Evolutionary conservation across 2,329 filamentous ascomycete genomes (phyloP).

Genomic region (Cordyceps farinosa): DNA sequence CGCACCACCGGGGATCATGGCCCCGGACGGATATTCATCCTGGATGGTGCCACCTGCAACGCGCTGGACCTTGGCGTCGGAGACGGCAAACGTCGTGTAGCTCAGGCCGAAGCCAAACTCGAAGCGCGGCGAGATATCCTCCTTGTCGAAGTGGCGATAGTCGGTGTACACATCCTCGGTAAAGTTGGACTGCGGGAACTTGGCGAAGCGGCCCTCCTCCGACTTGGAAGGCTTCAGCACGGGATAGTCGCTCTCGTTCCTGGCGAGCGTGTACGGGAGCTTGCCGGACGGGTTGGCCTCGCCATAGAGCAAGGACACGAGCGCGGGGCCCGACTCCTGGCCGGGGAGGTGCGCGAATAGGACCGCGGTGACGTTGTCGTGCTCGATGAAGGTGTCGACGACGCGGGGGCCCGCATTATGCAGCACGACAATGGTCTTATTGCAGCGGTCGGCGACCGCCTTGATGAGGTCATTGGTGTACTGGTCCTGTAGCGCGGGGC

Average conservation of each 20-base stretch:
- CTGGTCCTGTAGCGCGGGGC: slow-evolving; percentile 61
- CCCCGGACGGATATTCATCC: slow-evolving; percentile 36
- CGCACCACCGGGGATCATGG: slow-evolving; percentile 42
- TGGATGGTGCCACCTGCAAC: slow-evolving; percentile 25
- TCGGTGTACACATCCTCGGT: slow-evolving; percentile 50
- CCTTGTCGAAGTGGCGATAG: slow-evolving; percentile 52
- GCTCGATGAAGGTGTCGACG: slow-evolving; percentile 59
- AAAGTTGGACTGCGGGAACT: slow-evolving; percentile 51
- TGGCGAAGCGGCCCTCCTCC: slow-evolving; percentile 48
- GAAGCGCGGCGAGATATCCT: slow-evolving; percentile 47
- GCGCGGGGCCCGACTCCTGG: slow-evolving; percentile 56
- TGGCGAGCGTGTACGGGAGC: slow-evolving; percentile 60
- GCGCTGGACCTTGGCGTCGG: slow-evolving; percentile 37
- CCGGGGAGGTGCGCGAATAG: slow-evolving; percentile 63
- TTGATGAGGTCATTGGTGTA: slow-evolving; percentile 56
- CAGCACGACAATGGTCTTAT: slow-evolving; percentile 61
- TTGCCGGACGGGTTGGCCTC: slow-evolving; percentile 54
- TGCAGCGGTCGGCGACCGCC: slow-evolving; percentile 55
- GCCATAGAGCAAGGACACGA: slow-evolving; percentile 57
- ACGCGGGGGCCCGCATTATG: slow-evolving; percentile 61
- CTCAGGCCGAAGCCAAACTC: slow-evolving; percentile 56
- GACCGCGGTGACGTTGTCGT: slow-evolving; percentile 61
- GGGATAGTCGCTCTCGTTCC: slow-evolving; percentile 54
- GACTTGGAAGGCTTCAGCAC: slow-evolving; percentile 39
- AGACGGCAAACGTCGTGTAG: slow-evolving; percentile 52